phyloP scores from a whole-genome alignment of 345 rosid species.

The Melaleuca alternifolia region DNA sequence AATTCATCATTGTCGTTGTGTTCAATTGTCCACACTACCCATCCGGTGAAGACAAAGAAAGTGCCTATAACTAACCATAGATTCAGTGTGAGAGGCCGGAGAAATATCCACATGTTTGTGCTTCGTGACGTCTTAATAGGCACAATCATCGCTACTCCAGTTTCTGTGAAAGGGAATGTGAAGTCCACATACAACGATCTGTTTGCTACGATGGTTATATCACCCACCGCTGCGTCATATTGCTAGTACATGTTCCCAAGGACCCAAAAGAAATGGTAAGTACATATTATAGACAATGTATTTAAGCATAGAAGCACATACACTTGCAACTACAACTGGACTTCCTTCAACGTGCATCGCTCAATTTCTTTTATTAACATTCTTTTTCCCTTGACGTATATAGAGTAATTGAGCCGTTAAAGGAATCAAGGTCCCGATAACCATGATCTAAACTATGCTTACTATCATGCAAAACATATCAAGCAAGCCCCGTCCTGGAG shows the following conservation, averaged over 20 bases:
- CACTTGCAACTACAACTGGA: neutral
- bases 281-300: neutral
- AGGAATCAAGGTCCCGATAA: too few relatives aligned
- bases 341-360: too few relatives aligned
- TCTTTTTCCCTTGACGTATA: too few relatives aligned
- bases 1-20: conserved; percentile 19
- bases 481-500: too few relatives aligned
- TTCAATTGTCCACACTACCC: conserved; percentile 46
- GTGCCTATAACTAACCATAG: conserved; percentile 32
- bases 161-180: conserved; percentile 34
- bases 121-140: neutral
- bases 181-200: conserved; percentile 30
- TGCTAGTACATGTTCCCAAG: neutral
- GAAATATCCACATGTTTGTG: conserved; percentile 39
- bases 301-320: neutral
- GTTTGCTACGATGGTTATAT: conserved; percentile 23
- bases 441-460: too few relatives aligned
- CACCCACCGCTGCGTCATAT: conserved; percentile 24
- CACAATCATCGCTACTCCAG: conserved; percentile 37
- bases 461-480: too few relatives aligned
- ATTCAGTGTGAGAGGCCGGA: conserved; percentile 28
- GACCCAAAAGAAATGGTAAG: neutral
- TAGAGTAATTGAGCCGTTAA: too few relatives aligned
- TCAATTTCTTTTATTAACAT: too few relatives aligned
- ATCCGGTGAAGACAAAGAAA: conserved; percentile 28